Conservation (phyloP, 2,329 filamentous ascomycete genomes). For the Pestalotiopsis sp. region DNA sequence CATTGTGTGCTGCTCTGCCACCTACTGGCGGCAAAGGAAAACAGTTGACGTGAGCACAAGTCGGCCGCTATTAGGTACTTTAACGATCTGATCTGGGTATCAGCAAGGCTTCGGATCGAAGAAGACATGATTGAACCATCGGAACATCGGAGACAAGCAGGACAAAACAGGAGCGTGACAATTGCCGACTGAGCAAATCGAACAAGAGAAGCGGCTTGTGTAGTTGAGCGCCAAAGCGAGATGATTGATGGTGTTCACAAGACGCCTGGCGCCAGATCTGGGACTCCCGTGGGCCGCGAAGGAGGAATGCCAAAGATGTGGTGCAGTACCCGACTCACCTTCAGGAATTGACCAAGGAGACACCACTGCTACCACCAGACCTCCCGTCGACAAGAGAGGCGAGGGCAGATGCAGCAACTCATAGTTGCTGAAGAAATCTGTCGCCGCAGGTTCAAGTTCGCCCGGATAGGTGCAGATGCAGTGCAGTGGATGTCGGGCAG, state of each 20-base stretch:
- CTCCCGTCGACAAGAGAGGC: neutral
- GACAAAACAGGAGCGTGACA: too few relatives aligned
- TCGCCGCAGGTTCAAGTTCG: neutral
- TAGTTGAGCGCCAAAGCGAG: too few relatives aligned
- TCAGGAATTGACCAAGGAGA: neutral
- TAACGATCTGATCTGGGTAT: neutral
- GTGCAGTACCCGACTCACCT: neutral
- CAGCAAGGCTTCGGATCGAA: neutral
- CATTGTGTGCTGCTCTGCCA: neutral
- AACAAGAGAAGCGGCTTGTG: too few relatives aligned
- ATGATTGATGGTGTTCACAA: too few relatives aligned
- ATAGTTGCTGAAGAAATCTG: neutral
- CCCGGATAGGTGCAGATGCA: neutral
- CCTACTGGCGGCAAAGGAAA: neutral
- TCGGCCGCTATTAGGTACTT: neutral
- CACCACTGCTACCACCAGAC: neutral
- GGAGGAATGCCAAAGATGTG: neutral
- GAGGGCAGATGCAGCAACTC: conserved; percentile 1
- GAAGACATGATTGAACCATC: neutral
- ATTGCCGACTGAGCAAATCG: too few relatives aligned
- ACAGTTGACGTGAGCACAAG: neutral
- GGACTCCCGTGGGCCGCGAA: too few relatives aligned
- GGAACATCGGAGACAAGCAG: too few relatives aligned
- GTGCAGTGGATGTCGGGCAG: neutral
- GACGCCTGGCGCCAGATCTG: too few relatives aligned